These are phyloP conservation scores for Paracoccidioides brasiliensis DNA, from an alignment of 2,329 filamentous ascomycete species.

Conservation along the genomic window DNA sequence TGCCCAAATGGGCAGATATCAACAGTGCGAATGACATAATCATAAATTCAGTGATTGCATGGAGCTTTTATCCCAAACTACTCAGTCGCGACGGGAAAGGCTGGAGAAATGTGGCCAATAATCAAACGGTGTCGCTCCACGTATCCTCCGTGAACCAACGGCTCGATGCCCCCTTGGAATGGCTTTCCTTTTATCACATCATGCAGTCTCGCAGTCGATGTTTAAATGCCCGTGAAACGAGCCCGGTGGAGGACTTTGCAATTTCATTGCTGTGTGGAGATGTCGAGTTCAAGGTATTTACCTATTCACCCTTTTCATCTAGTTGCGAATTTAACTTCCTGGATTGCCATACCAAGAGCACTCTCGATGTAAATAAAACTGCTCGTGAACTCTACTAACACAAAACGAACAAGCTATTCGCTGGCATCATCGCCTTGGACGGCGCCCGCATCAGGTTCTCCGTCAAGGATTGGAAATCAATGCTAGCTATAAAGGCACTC, in stretches of 20 bases:
- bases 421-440: conserved; percentile 76
- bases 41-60: conserved; percentile 70
- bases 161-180: conserved; percentile 44
- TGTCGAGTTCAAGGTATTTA: conserved; percentile 63
- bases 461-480: conserved; percentile 75
- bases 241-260: conserved; percentile 65
- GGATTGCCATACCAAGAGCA: background rate
- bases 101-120: conserved; percentile 84
- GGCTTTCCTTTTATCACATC: conserved; percentile 91
- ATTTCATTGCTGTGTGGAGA: conserved; percentile 79
- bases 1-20: conserved; percentile 60
- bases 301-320: background rate
- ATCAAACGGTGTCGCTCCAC: conserved; percentile 76
- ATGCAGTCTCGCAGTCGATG: conserved; percentile 74
- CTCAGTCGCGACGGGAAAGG: conserved; percentile 73
- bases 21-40: conserved; percentile 72
- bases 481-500: conserved; percentile 77
- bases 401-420: conserved; percentile 50
- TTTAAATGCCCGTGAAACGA: conserved; percentile 85
- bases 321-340: background rate
- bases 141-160: conserved; percentile 80
- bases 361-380: background rate
- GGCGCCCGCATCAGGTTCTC: conserved; percentile 76
- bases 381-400: background rate
- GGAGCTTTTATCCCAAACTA: conserved; percentile 92